Evolutionary conservation across 179 eudicot species (phyloP), one percentile per base, ranked within the genome.

Genomic region (Silene coronaria): DNA sequence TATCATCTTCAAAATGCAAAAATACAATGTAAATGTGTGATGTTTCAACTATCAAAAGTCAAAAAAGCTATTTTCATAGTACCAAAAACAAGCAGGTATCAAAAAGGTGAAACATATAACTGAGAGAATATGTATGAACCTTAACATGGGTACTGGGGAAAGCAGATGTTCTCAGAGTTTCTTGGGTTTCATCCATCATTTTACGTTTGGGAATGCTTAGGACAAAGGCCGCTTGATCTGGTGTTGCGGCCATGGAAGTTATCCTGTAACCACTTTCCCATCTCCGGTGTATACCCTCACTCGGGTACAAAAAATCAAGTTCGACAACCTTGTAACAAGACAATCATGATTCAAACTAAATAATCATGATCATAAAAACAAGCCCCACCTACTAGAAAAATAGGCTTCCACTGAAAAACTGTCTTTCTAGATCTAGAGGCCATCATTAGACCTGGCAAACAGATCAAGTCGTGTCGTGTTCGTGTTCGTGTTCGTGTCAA

Each of bases 131-230:
- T 10, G 21, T 69, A 80, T 14, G 57, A 61, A 92, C 97, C 96
- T 92, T 92, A 27, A 92, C 96, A 85, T 92, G 97, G 74, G 91
- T 87, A 79, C 97, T 92, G 26, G 97, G 97, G 77, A 92, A 92
- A 26, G 93, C 92, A 61, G 97, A 90, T 36, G 97, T 92, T 63
- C 97, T 85, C 17, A 92, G 77, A 72, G 97, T 92, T 84, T 92
- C 97, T 61, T 92, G 97, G 24, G 97, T 90, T 79, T 92, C 96
- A 75, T 92, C 97, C 87, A 85, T 78, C 63, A 88, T 81, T 77
- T 89, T 92, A 1, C 96, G 93, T 80, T 86, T 89, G 3, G 96
- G 97, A 74, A 91, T 83, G 78, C 97, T 92, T 62, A 92, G 86
- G 75, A 92, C 86, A 80, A 92, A 87, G 36, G 97, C 97, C 3